These are phyloP conservation scores for Apophysomyces sp. DNA, from an alignment of 371 early-diverging fungal genomes.

Conservation along the genomic window DNA sequence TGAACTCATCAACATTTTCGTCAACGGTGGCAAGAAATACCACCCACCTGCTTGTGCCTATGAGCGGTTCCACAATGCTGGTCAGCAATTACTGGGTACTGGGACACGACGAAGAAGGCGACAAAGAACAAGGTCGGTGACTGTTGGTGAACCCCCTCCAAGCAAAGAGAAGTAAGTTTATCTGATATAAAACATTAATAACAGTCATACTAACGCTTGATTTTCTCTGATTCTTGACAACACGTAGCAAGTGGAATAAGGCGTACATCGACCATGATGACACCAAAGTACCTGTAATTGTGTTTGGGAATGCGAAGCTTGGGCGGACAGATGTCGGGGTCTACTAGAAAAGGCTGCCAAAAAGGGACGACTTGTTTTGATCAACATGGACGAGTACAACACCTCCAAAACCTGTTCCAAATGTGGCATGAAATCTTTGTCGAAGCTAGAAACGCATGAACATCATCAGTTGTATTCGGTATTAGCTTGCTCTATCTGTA, in stretches of 20 bases:
- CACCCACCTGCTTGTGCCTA: too few species aligned
- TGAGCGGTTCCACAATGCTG: too few species aligned
- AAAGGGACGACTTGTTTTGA: neutral
- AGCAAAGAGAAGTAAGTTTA: neutral
- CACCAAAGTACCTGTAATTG: neutral
- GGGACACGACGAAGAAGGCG: neutral
- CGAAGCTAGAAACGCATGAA: neutral
- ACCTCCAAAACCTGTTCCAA: neutral
- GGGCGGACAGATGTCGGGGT: neutral
- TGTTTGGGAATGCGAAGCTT: neutral
- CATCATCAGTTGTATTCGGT: neutral
- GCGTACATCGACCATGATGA: neutral
- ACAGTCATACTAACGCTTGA: too few species aligned
- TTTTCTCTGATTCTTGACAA: neutral
- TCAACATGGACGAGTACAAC: neutral
- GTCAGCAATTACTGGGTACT: neutral
- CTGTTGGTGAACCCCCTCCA: neutral
- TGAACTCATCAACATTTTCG: slow-evolving; percentile 11
- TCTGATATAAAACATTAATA: too few species aligned
- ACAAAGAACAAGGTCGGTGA: neutral
- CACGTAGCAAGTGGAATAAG: neutral
- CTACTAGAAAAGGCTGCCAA: neutral
- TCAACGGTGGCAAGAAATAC: slow-evolving; percentile 9
- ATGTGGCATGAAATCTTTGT: neutral
- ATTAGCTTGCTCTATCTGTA: neutral